Conservation (phyloP, 2,329 filamentous ascomycete genomes). For the Monosporascus sp. region DNA sequence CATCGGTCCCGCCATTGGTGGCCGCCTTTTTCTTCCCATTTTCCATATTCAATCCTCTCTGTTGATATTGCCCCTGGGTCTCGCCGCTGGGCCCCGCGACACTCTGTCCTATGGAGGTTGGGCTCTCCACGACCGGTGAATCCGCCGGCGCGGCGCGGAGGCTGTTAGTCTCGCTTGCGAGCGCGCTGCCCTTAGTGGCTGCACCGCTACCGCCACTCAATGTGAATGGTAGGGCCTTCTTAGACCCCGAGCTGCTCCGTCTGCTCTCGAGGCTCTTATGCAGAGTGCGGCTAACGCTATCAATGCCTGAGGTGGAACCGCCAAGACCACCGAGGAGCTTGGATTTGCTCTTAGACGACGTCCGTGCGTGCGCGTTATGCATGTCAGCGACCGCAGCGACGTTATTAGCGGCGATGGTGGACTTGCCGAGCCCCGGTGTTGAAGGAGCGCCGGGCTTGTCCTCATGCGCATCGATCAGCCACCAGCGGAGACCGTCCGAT, state of each 20-base stretch:
- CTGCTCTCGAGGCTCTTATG: constrained; percentile 89
- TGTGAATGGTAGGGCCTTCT: constrained; percentile 60
- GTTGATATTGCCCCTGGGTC: constrained; percentile 14
- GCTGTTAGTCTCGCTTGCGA: constrained; percentile 56
- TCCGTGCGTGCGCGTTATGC: constrained; percentile 41
- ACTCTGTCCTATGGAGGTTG: constrained; percentile 21
- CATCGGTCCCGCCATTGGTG: constrained; percentile 15
- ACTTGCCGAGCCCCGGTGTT: constrained; percentile 89
- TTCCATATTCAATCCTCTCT: not conserved
- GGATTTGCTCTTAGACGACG: constrained; percentile 34
- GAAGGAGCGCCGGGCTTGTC: constrained; percentile 88
- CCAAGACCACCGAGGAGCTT: constrained; percentile 25
- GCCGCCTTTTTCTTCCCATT: constrained; percentile 4
- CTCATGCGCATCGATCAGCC: constrained; percentile 87
- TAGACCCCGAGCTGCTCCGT: constrained; percentile 80
- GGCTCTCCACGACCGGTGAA: constrained; percentile 29
- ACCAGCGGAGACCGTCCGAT: constrained; percentile 93
- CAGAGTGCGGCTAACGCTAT: constrained; percentile 70
- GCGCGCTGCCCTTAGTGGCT: constrained; percentile 44
- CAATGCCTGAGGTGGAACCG: constrained; percentile 53
- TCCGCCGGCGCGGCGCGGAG: constrained; percentile 44
- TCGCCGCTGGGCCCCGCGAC: constrained; percentile 21
- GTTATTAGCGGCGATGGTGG: constrained; percentile 81
- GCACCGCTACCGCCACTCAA: constrained; percentile 33
- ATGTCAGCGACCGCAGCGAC: constrained; percentile 81